These are phyloP conservation scores for Hirsutella thompsonii DNA, from an alignment of 2,329 filamentous ascomycete species.

Conservation along the genomic window DNA sequence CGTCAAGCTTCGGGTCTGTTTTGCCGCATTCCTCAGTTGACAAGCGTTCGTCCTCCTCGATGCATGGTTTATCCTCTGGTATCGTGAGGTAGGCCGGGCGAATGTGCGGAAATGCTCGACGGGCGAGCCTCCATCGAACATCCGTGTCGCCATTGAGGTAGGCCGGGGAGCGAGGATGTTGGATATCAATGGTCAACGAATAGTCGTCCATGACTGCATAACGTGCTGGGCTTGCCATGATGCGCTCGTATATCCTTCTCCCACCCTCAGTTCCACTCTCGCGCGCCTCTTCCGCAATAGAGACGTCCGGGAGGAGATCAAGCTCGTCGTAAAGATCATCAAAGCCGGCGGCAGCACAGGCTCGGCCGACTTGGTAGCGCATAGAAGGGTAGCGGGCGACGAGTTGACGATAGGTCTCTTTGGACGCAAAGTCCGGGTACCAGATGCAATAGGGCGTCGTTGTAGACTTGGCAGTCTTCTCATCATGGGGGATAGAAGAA, in stretches of 20 bases:
- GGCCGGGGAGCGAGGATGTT: constrained; percentile 1
- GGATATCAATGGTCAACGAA: constrained; percentile 2
- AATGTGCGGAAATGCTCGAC: neutral
- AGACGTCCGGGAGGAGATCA: constrained; percentile 22
- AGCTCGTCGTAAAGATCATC: constrained; percentile 20
- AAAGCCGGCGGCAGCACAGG: constrained; percentile 26
- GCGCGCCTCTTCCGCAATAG: constrained; percentile 26
- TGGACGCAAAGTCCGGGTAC: constrained; percentile 21
- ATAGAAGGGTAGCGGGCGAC: constrained; percentile 16
- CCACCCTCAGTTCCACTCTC: constrained; percentile 8
- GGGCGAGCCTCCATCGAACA: neutral
- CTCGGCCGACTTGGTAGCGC: constrained; percentile 23
- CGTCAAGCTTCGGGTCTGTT: neutral
- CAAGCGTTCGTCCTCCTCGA: neutral
- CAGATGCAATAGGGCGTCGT: constrained; percentile 27
- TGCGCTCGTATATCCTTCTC: constrained; percentile 15
- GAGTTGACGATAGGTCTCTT: constrained; percentile 22
- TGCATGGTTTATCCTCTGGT: neutral
- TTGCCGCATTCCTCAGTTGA: neutral
- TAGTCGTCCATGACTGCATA: constrained; percentile 26
- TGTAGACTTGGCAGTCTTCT: constrained; percentile 2
- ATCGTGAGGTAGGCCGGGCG: neutral
- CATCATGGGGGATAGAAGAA: constrained; percentile 2
- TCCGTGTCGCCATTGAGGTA: constrained; percentile 7
- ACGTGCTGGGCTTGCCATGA: constrained; percentile 13